These are phyloP conservation scores for Magnolia kwangsiensis DNA, from an alignment of 164 flowering plant genomes.

Conservation along the genomic window DNA sequence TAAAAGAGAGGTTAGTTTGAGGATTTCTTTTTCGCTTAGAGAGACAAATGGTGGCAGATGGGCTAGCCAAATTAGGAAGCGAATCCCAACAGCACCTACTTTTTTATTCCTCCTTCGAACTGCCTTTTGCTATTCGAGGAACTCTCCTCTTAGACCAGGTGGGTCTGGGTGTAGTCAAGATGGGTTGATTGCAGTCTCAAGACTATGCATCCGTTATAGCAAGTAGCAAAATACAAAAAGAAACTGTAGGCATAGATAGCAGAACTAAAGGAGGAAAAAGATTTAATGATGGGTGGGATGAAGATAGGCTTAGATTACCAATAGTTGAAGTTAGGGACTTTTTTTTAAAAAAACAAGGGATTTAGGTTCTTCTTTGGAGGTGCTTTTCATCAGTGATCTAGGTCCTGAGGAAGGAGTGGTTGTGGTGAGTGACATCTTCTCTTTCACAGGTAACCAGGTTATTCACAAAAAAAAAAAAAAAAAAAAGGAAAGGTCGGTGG, in stretches of 20 bases:
- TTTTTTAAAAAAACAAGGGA: constrained; percentile 25
- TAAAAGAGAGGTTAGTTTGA: no score
- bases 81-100: no score
- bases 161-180: no score
- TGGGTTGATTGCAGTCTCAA: no score
- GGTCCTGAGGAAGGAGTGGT: constrained; percentile 42
- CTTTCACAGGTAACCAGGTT: constrained; percentile 25
- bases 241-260: constrained; percentile 29
- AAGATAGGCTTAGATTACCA: constrained; percentile 16
- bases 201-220: constrained; percentile 20
- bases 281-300: constrained; percentile 5
- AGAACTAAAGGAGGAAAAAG: constrained; percentile 27
- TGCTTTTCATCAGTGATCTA: constrained; percentile 32
- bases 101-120: no score
- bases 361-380: constrained; percentile 34
- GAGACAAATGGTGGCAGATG: no score
- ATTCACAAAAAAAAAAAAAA: constrained; percentile 15
- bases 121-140: no score
- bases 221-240: constrained; percentile 31
- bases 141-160: no score
- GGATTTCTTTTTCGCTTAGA: no score
- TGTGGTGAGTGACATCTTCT: constrained; percentile 33
- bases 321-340: constrained; percentile 37
- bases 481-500: no score
- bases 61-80: no score